A percentile compares a stretch with the other conserved stretches of the same genome.
Conservation (phyloP, 2,329 filamentous ascomycete species). For the Hymenoscyphus scutula region DNA sequence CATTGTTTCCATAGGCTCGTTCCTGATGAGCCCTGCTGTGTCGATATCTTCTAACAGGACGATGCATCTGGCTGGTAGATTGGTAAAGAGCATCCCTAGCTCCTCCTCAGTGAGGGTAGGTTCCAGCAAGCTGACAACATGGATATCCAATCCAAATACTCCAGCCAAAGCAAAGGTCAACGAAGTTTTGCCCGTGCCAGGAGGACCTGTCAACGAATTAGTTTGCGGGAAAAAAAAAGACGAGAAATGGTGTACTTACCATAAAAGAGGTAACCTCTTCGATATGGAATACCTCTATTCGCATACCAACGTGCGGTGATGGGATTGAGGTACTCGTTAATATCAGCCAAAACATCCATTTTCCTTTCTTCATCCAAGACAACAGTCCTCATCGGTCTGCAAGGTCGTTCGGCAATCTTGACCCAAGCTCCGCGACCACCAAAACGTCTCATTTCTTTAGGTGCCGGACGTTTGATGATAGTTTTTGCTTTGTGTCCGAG, state of each 20-base stretch:
- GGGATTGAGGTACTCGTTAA: conserved; percentile 62
- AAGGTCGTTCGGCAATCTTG: conserved; percentile 56
- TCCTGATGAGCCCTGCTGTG: conserved; percentile 62
- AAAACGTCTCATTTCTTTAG: conserved; percentile 44
- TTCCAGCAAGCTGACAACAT: conserved; percentile 68
- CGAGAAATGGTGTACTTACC: conserved; percentile 48
- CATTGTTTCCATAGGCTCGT: conserved; percentile 20
- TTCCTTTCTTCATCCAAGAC: conserved; percentile 62
- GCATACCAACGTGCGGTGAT: conserved; percentile 74
- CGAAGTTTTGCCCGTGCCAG: conserved; percentile 75
- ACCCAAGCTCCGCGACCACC: conserved; percentile 51
- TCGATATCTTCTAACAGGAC: conserved; percentile 77
- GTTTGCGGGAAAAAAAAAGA: conserved; percentile 64
- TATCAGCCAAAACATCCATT: conserved; percentile 56
- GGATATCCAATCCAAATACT: conserved; percentile 67
- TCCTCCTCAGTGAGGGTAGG: conserved; percentile 61
- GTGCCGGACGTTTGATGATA: conserved; percentile 60
- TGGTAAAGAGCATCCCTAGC: conserved; percentile 62
- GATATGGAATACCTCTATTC: conserved; percentile 80
- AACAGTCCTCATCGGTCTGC: conserved; percentile 63
- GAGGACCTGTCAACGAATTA: conserved; percentile 60
- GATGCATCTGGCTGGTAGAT: conserved; percentile 67
- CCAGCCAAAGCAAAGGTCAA: conserved; percentile 69
- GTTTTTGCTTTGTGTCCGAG: conserved; percentile 61
- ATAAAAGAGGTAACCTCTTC: conserved; percentile 77